These are phyloP conservation scores for Verticillium nonalfalfae DNA, from an alignment of 2,329 filamentous ascomycete genomes.

Conservation along the genomic window DNA sequence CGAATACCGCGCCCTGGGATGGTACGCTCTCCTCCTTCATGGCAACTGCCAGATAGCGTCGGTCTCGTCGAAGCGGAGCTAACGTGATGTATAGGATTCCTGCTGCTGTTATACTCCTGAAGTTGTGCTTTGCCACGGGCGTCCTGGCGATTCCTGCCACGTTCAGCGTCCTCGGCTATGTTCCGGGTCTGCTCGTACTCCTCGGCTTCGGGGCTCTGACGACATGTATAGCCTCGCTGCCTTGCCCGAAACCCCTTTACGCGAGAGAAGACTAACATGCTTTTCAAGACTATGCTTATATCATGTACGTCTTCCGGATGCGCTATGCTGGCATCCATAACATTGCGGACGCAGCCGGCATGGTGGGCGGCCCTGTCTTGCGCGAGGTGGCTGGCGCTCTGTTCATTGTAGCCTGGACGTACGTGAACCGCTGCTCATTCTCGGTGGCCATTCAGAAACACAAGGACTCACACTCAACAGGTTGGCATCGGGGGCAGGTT, in stretches of 20 bases:
- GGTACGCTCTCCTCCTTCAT: slow-evolving; percentile 6
- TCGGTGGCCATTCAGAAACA: background rate
- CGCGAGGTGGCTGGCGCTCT: slow-evolving; percentile 14
- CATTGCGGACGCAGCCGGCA: slow-evolving; percentile 16
- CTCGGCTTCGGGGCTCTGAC: slow-evolving; percentile 14
- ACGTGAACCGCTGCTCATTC: background rate
- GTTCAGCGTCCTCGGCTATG: slow-evolving; percentile 15
- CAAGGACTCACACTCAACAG: slow-evolving; percentile 3
- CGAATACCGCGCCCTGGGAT: slow-evolving; percentile 15
- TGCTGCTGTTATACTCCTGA: slow-evolving; percentile 15
- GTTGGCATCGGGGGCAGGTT: slow-evolving; percentile 14
- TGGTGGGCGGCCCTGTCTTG: slow-evolving; percentile 15
- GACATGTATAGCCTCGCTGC: slow-evolving; percentile 11
- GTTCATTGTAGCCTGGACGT: slow-evolving; percentile 18
- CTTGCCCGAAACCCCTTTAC: background rate
- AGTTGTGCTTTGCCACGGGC: slow-evolving; percentile 18
- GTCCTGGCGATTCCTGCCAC: slow-evolving; percentile 18
- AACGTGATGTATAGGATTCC: slow-evolving; percentile 9
- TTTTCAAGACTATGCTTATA: slow-evolving; percentile 16
- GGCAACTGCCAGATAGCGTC: background rate
- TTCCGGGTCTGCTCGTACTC: slow-evolving; percentile 13
- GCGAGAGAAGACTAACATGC: background rate
- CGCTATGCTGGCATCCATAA: slow-evolving; percentile 16
- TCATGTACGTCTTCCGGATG: slow-evolving; percentile 19
- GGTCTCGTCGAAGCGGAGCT: no score